Percentiles rank a stretch among this genome's conserved stretches.
Conservation (phyloP, 2,329 filamentous ascomycete species). For the Thelonectria olida region DNA sequence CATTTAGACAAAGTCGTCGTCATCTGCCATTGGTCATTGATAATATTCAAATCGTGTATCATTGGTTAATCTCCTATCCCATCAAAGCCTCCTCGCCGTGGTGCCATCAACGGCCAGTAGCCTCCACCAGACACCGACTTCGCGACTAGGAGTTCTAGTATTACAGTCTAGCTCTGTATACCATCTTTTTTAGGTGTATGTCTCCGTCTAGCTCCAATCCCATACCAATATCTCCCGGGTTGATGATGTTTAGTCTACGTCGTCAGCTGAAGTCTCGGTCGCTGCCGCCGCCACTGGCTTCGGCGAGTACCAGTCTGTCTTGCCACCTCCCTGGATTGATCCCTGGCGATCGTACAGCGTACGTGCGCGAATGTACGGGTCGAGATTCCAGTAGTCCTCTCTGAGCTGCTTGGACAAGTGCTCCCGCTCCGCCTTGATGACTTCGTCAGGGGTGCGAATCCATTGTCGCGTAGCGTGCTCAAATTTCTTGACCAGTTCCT, state of each 20-base stretch:
- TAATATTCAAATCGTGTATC: background rate
- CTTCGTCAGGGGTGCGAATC: conserved; percentile 62
- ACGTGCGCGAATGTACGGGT: conserved; percentile 85
- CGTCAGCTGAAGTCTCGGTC: conserved; percentile 52
- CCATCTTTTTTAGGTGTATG: background rate
- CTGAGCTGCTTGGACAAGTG: conserved; percentile 70
- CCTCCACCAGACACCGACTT: conserved; percentile 16
- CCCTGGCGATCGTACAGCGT: conserved; percentile 87
- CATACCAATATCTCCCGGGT: background rate
- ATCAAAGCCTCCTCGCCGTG: background rate
- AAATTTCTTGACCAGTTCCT: conserved; percentile 74
- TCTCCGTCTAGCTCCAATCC: conserved; percentile 19
- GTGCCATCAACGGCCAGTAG: conserved; percentile 1
- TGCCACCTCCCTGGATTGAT: conserved; percentile 73
- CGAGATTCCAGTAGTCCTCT: conserved; percentile 86
- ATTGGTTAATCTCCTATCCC: background rate
- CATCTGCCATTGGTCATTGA: background rate
- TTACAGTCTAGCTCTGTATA: conserved; percentile 22
- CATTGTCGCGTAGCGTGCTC: conserved; percentile 80
- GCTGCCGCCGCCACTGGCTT: conserved; percentile 32
- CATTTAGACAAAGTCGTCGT: conserved; percentile 66
- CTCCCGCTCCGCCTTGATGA: conserved; percentile 66
- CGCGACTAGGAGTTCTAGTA: conserved; percentile 26
- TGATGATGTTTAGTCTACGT: conserved; percentile 52
- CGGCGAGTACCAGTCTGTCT: conserved; percentile 73